These are phyloP conservation scores for Hypomyces rosellus DNA, from an alignment of 2,329 filamentous ascomycete genomes.

Conservation along the genomic window DNA sequence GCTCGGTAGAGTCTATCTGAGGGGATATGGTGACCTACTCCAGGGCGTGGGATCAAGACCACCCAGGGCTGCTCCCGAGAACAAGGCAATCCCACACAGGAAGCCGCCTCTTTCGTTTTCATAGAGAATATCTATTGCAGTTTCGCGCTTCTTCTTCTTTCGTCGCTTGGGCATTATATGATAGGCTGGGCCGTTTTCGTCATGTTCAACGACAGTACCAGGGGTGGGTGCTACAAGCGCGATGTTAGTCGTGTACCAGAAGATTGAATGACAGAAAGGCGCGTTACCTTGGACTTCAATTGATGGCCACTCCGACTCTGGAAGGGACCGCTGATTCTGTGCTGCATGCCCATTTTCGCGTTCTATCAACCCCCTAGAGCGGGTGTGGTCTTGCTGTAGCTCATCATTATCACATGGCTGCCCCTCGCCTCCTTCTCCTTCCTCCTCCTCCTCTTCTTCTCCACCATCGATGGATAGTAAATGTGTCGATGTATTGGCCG, in stretches of 20 bases:
- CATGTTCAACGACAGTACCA: conserved; percentile 2
- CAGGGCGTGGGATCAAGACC: conserved; percentile 81
- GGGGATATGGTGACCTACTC: conserved; percentile 38
- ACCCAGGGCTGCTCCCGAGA: conserved; percentile 77
- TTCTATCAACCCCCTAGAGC: background rate
- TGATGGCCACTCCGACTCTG: conserved; percentile 18
- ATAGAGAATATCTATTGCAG: conserved; percentile 79
- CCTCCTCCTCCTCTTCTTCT: conserved; percentile 1
- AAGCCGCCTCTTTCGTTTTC: conserved; percentile 93
- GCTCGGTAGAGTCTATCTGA: background rate
- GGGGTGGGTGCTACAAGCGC: conserved; percentile 24
- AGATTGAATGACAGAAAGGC: background rate
- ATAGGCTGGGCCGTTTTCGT: conserved; percentile 15
- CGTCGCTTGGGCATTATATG: conserved; percentile 29
- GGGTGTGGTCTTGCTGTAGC: background rate
- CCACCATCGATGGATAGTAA: conserved; percentile 10
- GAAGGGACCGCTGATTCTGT: background rate
- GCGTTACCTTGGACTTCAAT: conserved; percentile 28
- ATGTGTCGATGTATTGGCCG: conserved; percentile 11
- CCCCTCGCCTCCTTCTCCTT: background rate
- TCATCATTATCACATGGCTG: background rate
- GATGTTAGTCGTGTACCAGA: background rate
- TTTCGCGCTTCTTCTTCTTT: conserved; percentile 37
- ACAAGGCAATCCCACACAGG: conserved; percentile 82
- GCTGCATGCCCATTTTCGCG: background rate